Evolutionary conservation across 768 basidiomycete genomes (phyloP), one percentile per base, ranked within the genome.

Genomic region (Suillus brevipes): DNA sequence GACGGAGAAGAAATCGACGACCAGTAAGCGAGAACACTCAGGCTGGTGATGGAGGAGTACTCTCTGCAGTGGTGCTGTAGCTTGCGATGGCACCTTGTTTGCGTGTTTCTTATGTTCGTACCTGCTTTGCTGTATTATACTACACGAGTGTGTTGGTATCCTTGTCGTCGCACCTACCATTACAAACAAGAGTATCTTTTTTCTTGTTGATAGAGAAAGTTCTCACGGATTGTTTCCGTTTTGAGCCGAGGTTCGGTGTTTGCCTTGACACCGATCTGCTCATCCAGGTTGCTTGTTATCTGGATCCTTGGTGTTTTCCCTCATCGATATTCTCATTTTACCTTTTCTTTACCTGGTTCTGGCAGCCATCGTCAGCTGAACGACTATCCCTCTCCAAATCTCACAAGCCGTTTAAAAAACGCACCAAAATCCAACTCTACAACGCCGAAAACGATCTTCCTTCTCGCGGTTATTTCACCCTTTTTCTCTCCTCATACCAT

Each of bases 261-360:
- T 74, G 73, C 68, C 71, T 75, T 72, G 66, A 61, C 67, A 71
- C 61, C 58, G 58, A 65, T 65, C 64, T 60, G 65, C 66, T 72
- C 74, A 75, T 77, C 74, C 65, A 74, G 65, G 67, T 63, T 68
- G 62, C 67, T 70, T 75, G 75, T 76, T 76, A 76, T 76, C 75
- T 76, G 68, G 66, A 68, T 73, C 74, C 74, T 67, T 55, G 20
- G 34, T 55, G 36, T 36, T 66, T 66, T 66, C 62, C 63, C 67
- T 67, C 76, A 76, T 76, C 75, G 76, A 76, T 76, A 75, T 72
- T 71, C 65, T 66, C 65, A 7, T 65, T 61, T 68, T 43, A 66
- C 62, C 58, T 64, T 31, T 47, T n/a, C 53, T 57, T 68, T 62
- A 58, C 62, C 64, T 68, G 64, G 66, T 75, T 62, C 72, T 72